Evolutionary conservation across 2,329 filamentous ascomycete genomes (phyloP).

Genomic region (Corinectria fuckeliana): DNA sequence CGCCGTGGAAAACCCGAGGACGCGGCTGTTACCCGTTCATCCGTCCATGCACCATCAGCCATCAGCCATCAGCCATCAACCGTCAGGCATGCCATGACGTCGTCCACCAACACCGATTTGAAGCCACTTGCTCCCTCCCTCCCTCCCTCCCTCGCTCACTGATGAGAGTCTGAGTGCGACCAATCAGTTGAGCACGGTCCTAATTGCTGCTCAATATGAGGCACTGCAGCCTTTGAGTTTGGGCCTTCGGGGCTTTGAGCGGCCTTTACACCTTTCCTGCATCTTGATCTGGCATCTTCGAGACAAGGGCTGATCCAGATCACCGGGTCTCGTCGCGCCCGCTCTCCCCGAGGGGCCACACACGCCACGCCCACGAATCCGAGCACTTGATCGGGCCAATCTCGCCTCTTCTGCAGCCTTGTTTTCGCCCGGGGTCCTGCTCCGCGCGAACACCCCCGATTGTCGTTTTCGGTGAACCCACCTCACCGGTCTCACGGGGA

Average conservation of each 20-base stretch:
- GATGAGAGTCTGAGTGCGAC: background rate
- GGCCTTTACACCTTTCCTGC: conserved; percentile 24
- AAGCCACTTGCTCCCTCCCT: background rate
- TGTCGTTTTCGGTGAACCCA: conserved; percentile 30
- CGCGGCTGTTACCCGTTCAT: background rate
- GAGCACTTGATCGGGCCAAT: conserved; percentile 32
- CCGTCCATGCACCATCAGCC: too few species aligned
- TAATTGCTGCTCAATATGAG: background rate
- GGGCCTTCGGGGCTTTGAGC: conserved; percentile 13
- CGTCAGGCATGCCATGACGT: background rate
- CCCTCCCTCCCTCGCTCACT: background rate
- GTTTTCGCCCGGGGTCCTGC: conserved; percentile 21
- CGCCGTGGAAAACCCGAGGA: too few species aligned
- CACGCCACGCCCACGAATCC: conserved; percentile 21
- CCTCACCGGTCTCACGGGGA: conserved; percentile 24
- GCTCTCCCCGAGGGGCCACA: conserved; percentile 22
- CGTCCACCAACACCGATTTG: background rate
- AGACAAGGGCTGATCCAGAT: conserved; percentile 40
- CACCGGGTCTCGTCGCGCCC: conserved; percentile 32
- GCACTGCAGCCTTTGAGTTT: conserved; percentile 5
- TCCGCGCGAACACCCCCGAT: conserved; percentile 15
- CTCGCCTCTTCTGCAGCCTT: conserved; percentile 34
- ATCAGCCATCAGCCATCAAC: too few species aligned
- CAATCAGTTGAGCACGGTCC: background rate
- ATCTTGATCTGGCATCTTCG: conserved; percentile 35